phyloP scores from a whole-genome alignment of 2,329 filamentous ascomycete genomes.

The Cercospora janseana region DNA sequence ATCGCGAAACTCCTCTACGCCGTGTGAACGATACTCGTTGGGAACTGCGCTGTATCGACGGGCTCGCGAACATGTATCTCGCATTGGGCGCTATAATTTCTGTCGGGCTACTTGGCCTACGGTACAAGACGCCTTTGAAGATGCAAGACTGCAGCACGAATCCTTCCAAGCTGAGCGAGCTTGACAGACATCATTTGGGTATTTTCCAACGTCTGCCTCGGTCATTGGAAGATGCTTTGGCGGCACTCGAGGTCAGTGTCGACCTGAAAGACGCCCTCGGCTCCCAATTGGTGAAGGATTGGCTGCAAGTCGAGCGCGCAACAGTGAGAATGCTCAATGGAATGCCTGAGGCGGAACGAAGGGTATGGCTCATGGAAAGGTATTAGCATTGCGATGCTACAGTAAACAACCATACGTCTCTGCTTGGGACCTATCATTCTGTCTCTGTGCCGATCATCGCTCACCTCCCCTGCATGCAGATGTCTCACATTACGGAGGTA shows the following conservation, averaged over 20 bases:
- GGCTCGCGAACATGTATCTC: slow-evolving; percentile 75
- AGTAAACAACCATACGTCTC: too few relatives aligned
- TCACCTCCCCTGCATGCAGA: too few relatives aligned
- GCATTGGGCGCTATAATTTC: slow-evolving; percentile 61
- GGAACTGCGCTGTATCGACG: slow-evolving; percentile 78
- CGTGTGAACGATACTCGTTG: slow-evolving; percentile 52
- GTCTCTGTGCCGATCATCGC: too few relatives aligned
- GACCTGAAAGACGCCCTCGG: slow-evolving; percentile 1
- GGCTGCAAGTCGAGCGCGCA: slow-evolving; percentile 53
- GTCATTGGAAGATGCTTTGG: slow-evolving; percentile 56
- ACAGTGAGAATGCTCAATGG: slow-evolving; percentile 54
- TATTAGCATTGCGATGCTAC: too few relatives aligned
- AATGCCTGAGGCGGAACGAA: slow-evolving; percentile 52
- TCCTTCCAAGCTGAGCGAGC: slow-evolving; percentile 51
- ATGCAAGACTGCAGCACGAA: slow-evolving; percentile 57
- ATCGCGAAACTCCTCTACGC: slow-evolving; percentile 71
- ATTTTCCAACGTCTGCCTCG: slow-evolving; percentile 56
- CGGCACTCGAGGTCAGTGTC: slow-evolving; percentile 43
- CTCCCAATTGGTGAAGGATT: slow-evolving; percentile 16
- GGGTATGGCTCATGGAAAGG: slow-evolving; percentile 63
- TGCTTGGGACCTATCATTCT: too few relatives aligned
- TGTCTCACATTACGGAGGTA: too few relatives aligned
- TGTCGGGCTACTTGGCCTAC: slow-evolving; percentile 59
- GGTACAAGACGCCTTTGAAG: slow-evolving; percentile 43
- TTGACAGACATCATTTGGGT: slow-evolving; percentile 52